Base-by-base conservation (phyloP, 192 early-diverging fungal genomes). In the Spinellus fusiger region DNA sequence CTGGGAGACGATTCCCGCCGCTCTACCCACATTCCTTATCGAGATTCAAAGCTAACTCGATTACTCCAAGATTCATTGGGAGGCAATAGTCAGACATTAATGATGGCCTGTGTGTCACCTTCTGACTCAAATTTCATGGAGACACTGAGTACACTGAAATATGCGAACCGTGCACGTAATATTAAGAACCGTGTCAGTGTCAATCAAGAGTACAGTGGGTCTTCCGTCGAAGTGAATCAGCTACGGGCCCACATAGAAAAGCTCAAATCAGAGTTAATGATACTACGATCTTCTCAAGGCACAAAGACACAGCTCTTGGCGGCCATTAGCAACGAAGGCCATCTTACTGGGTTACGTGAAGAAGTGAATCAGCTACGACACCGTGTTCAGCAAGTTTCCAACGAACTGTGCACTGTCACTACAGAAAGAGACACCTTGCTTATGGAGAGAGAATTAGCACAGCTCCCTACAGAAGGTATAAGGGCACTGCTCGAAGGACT, bases 41-140 rank as follows among this genome's bases (percentile, higher is more conserved):
- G 96, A 60, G 40, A 99, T 68, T 93, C 90, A 9, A 99, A 99
- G 69, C 81, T 99, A 5, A 99, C 97, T 1, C 80, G 95, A 18
- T 80, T 99, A 78, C 80, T 99, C 40, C 95, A 97, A 73, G 97
- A 98, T 72, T 91, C 89, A 18, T 76, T 98, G 49, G 95, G 97
- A 64, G 97, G 97, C 26, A 98, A 92, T 55, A 87, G 92, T 32
- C 84, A 86, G 60, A 97, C 96, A 1, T 71, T 98, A 46, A 94
- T 99, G 85, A 87, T 99, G 53, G 93, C 97, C 0, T 97, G 95
- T 73, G 90, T 96, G 18, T 86, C 85, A 49, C 88, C 93, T 0
- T 91, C 90, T 44, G 93, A 94, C 59, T 62, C 75, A 53, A 93
- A 95, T 62, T 72, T 90, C 49, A 83, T 76, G n/a, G 97, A 99